Conservation (phyloP, 2,329 filamentous ascomycete species). For the Pezicula carpinea region DNA sequence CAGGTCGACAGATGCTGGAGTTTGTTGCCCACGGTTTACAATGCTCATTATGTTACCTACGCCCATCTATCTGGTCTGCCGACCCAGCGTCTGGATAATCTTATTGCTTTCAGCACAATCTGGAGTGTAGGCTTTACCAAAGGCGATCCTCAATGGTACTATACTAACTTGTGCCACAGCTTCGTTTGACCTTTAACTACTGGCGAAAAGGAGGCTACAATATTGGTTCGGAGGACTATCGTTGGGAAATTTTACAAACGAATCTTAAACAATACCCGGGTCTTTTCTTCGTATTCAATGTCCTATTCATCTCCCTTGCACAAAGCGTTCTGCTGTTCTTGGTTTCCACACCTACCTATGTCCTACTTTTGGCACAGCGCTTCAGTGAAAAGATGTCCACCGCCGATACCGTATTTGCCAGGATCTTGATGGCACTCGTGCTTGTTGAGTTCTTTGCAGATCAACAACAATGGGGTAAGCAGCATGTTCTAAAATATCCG, state of each 20-base stretch:
- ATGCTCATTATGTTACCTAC: constrained; percentile 80
- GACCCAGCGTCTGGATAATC: constrained; percentile 65
- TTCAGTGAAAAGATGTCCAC: constrained; percentile 48
- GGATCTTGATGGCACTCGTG: constrained; percentile 50
- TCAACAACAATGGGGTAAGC: constrained; percentile 82
- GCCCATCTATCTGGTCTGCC: constrained; percentile 69
- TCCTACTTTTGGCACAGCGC: constrained; percentile 69
- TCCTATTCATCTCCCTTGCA: constrained; percentile 79
- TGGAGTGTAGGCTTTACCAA: constrained; percentile 63
- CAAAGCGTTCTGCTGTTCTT: constrained; percentile 80
- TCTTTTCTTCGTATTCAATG: constrained; percentile 79
- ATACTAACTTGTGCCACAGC: constrained; percentile 37
- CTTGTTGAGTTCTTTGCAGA: constrained; percentile 78
- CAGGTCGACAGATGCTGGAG: constrained; percentile 94
- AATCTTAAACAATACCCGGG: constrained; percentile 45
- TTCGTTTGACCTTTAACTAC: constrained; percentile 90
- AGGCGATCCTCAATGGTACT: neutral
- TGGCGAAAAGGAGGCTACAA: constrained; percentile 91
- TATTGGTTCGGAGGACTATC: constrained; percentile 88
- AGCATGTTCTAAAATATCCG: neutral
- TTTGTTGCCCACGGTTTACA: constrained; percentile 80
- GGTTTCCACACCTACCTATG: constrained; percentile 77
- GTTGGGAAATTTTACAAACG: constrained; percentile 75
- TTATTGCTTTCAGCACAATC: constrained; percentile 63
- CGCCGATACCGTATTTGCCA: constrained; percentile 54